A percentile compares a stretch with the other conserved stretches of the same genome.
Evolutionary conservation across 2,329 filamentous ascomycete species (phyloP).

Genomic region (Trichoderma sp.): DNA sequence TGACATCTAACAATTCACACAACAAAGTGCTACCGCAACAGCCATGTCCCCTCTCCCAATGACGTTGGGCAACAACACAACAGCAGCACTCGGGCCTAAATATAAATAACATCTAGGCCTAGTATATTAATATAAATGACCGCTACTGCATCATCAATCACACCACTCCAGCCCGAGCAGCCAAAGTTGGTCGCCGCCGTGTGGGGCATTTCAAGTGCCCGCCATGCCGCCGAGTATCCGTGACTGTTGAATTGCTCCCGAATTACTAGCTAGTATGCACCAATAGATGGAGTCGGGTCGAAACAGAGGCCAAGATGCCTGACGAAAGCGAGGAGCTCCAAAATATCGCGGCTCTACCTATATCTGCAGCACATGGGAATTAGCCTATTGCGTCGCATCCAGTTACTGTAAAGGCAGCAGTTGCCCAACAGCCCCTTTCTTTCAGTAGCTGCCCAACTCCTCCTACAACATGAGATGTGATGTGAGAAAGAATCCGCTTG

Average conservation of each 20-base stretch:
- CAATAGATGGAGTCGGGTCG: neutral
- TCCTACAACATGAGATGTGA: neutral
- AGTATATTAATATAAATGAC: neutral
- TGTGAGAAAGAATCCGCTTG: neutral
- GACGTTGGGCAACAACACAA: conserved; percentile 14
- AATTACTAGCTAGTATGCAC: neutral
- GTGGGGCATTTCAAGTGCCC: neutral
- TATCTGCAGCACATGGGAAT: neutral
- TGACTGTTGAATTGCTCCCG: conserved; percentile 3
- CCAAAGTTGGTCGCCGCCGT: neutral
- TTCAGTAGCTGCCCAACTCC: neutral
- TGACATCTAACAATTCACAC: neutral
- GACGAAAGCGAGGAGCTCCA: neutral
- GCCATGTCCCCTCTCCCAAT: neutral
- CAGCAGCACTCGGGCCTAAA: conserved; percentile 11
- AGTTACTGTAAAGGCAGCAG: neutral
- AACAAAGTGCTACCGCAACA: neutral
- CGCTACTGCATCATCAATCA: conserved; percentile 10
- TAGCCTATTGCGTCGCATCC: neutral
- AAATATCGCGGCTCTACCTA: neutral
- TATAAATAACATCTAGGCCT: neutral
- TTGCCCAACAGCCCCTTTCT: neutral
- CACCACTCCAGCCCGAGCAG: neutral
- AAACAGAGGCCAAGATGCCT: conserved; percentile 4
- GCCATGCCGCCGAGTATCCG: neutral